Percentiles rank a stretch among this genome's conserved stretches.
These are phyloP conservation scores for Aspergillus uvarum DNA, from an alignment of 2,329 filamentous ascomycete genomes.

Conservation along the genomic window DNA sequence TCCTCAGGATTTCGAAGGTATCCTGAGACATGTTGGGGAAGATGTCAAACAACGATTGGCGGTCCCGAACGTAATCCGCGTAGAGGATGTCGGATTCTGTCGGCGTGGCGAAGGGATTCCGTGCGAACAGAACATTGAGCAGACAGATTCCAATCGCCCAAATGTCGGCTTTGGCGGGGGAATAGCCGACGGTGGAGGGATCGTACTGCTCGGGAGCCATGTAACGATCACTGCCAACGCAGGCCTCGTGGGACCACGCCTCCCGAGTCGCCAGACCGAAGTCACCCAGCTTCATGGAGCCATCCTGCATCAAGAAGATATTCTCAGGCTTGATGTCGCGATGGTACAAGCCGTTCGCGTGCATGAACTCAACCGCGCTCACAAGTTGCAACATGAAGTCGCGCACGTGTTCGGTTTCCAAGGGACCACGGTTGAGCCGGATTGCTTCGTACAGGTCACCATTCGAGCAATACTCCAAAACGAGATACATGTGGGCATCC, in stretches of 20 bases:
- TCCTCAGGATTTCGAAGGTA: conserved; percentile 87
- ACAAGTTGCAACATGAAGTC: conserved; percentile 96
- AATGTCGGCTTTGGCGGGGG: conserved; percentile 87
- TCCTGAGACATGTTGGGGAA: conserved; percentile 99
- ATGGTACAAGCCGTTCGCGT: conserved; percentile 87
- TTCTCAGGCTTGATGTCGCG: conserved; percentile 99
- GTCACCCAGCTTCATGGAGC: conserved; percentile 93
- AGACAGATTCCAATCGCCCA: conserved; percentile 98
- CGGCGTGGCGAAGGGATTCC: conserved; percentile 91
- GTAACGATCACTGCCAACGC: conserved; percentile 95
- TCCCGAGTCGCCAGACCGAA: conserved; percentile 91
- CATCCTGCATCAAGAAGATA: conserved; percentile 86
- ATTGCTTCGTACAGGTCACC: conserved; percentile 98
- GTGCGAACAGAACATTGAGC: conserved; percentile 92
- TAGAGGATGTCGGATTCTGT: conserved; percentile 90
- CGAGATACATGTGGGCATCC: conserved; percentile 82
- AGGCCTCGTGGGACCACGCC: conserved; percentile 85
- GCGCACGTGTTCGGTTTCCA: conserved; percentile 94
- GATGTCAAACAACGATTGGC: conserved; percentile 94
- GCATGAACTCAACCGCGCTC: conserved; percentile 84
- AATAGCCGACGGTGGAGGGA: conserved; percentile 81
- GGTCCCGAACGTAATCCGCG: conserved; percentile 87
- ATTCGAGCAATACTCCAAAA: conserved; percentile 91
- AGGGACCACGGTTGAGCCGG: conserved; percentile 77
- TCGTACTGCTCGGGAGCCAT: conserved; percentile 99